Evolutionary conservation across 2,329 filamentous ascomycete genomes (phyloP), one percentile per base, ranked within the genome.

Genomic region (Lasiodiplodia gonubiensis): DNA sequence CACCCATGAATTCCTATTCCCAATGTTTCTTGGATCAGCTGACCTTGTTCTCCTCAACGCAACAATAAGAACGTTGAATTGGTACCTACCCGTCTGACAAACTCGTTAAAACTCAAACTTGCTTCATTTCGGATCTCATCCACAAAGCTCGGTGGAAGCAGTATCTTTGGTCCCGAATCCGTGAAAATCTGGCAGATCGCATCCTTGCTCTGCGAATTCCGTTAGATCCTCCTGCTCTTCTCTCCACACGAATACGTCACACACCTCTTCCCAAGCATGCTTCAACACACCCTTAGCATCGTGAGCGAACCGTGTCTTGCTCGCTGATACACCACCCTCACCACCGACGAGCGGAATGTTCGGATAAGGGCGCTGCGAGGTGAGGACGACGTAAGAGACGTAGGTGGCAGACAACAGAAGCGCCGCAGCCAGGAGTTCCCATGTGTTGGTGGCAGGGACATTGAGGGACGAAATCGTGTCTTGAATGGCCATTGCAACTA

Each of bases 161-260:
- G 21, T 23, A 59, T 46, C 21, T 25, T 59, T 10, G 54, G 54
- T 2, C 37, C 54, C 4, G 21, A 21, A 25, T 59, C 54, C 2
- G 54, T 27, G 18, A 42, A 59, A 8, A 59, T 59, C 35, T 59
- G 54, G 54, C 54, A 59, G 35, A 59, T 7, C 14, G 6, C 12
- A 37, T 37, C 54, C 14, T 59, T 42, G 2, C 35, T 37, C 54
- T 59, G 16, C 21, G 11, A 2, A 37, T 23, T n/a, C 8, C 30
- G 18, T 30, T 33, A 46, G 18, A 5, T 46, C n/a, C 7, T 16
- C 8, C 39, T 8, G n/a, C 39, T 46, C 39, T 46, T 18, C 18
- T 18, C 39, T 18, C 6, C 3, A n/a, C 18, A 30, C 10, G 52
- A 16, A n/a, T 5, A n/a, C 2, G 0, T n/a, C 1, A n/a, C 23